A percentile compares a stretch with the other conserved stretches of the same genome.
These are phyloP conservation scores for Talaromyces pinophilus DNA, from an alignment of 2,329 filamentous ascomycete genomes.

Conservation along the genomic window DNA sequence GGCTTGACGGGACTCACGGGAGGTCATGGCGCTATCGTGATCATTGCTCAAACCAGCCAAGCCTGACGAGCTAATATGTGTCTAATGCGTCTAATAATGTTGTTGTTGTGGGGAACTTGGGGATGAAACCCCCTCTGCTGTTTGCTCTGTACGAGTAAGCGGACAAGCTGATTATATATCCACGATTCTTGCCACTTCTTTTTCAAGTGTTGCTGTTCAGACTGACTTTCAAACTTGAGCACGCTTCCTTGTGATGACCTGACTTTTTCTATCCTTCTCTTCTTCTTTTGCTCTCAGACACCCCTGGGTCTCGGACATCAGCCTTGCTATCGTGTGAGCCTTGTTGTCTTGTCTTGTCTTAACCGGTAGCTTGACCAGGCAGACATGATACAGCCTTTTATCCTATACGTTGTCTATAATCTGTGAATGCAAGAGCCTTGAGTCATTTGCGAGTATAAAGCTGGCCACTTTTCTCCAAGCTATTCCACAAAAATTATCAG, in stretches of 20 bases:
- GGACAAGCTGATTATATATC: constrained; percentile 1
- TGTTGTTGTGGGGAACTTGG: constrained; percentile 9
- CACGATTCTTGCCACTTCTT: constrained; percentile 7
- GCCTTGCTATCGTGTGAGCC: constrained; percentile 6
- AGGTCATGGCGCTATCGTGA: constrained; percentile 11
- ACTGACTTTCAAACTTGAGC: background rate
- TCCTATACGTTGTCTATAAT: background rate
- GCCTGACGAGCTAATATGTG: constrained; percentile 1
- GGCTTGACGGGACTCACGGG: background rate
- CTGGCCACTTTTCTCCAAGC: background rate
- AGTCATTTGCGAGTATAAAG: background rate
- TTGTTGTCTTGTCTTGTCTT: background rate
- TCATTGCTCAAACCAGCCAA: constrained; percentile 3
- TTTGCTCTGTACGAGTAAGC: too few species aligned
- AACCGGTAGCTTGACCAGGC: constrained; percentile 8
- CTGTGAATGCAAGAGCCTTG: background rate
- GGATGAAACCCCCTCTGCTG: constrained; percentile 5
- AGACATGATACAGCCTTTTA: constrained; percentile 15
- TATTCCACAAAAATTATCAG: background rate
- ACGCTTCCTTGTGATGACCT: background rate
- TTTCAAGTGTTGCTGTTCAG: background rate
- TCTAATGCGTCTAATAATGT: background rate
- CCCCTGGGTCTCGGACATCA: background rate
- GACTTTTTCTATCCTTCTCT: background rate
- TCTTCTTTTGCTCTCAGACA: background rate